These are phyloP conservation scores for Coemansia sp. DNA, from an alignment of 192 early-diverging fungal species.

Conservation along the genomic window DNA sequence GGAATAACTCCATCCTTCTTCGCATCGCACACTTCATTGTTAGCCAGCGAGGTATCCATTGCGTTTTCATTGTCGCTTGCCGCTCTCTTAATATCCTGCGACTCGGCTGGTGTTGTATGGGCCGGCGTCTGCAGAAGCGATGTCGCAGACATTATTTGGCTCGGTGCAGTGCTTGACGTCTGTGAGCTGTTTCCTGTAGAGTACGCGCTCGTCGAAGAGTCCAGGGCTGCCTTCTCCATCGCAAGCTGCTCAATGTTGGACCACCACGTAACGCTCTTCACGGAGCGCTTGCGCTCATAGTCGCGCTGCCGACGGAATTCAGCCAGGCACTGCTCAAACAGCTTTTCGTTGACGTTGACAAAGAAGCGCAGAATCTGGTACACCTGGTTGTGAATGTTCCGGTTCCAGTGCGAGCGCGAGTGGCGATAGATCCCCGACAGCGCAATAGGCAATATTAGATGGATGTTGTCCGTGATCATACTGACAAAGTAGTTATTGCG, in stretches of 20 bases:
- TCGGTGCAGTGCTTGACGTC: background rate
- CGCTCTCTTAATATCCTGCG: background rate
- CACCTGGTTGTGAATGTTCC: constrained; percentile 96
- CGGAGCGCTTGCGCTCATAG: constrained; percentile 76
- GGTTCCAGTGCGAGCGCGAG: constrained; percentile 97
- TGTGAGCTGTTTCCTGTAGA: background rate
- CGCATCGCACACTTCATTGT: background rate
- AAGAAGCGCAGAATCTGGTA: constrained; percentile 97
- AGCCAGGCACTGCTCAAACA: constrained; percentile 95
- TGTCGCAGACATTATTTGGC: background rate
- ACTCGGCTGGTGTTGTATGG: background rate
- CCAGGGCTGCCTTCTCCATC: constrained; percentile 14
- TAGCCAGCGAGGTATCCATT: background rate
- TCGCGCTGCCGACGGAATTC: constrained; percentile 89
- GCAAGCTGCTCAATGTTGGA: constrained; percentile 63
- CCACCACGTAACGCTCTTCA: constrained; percentile 82
- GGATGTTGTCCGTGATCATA: constrained; percentile 90
- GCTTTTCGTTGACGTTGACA: constrained; percentile 91
- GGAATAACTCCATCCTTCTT: background rate
- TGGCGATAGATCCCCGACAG: constrained; percentile 91
- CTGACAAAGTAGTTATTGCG: constrained; percentile 98
- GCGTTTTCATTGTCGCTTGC: background rate
- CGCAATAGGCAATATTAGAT: constrained; percentile 90
- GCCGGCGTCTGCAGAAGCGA: background rate
- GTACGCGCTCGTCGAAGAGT: background rate